Percentiles rank a stretch among this genome's conserved stretches.
phyloP scores from a whole-genome alignment of 2,329 filamentous ascomycete genomes.

The Calonectria multiphialidica region DNA sequence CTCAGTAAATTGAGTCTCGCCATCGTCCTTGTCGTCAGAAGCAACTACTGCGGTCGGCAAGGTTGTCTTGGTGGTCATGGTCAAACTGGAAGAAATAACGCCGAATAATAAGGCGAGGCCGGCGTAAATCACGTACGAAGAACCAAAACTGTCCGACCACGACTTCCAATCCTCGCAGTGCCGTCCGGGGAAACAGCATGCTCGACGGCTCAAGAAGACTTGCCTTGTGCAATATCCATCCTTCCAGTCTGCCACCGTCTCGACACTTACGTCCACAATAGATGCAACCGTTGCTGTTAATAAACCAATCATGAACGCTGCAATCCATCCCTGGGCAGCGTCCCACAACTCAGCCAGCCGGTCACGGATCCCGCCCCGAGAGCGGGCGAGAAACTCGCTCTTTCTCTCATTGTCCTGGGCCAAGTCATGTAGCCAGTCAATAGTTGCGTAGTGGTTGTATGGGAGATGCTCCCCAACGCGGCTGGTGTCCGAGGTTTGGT shows the following conservation, averaged over 20 bases:
- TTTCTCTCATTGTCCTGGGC: slow-evolving; percentile 44
- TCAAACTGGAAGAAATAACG: slow-evolving; percentile 20
- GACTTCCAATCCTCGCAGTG: slow-evolving; percentile 10
- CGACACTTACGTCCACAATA: slow-evolving; percentile 30
- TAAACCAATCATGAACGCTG: slow-evolving; percentile 27
- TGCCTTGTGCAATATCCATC: slow-evolving; percentile 28
- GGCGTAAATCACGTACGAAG: slow-evolving; percentile 26
- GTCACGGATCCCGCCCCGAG: background rate
- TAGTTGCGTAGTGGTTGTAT: slow-evolving; percentile 72
- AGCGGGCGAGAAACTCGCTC: background rate
- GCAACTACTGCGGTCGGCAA: background rate
- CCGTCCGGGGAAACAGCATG: slow-evolving; percentile 13
- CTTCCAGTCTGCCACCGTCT: slow-evolving; percentile 29
- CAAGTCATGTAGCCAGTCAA: slow-evolving; percentile 72
- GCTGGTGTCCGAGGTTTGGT: background rate
- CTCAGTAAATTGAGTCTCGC: background rate
- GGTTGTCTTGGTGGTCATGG: slow-evolving; percentile 26
- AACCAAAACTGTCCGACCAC: slow-evolving; percentile 20
- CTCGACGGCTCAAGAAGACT: slow-evolving; percentile 8
- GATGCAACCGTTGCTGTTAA: slow-evolving; percentile 23
- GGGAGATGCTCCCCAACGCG: background rate
- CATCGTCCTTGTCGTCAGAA: background rate
- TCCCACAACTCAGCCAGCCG: slow-evolving; percentile 11
- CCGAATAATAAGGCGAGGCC: slow-evolving; percentile 22
- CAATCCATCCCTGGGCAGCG: slow-evolving; percentile 25